These are phyloP conservation scores for Karstenula rhodostoma DNA, from an alignment of 2,329 filamentous ascomycete species.

Conservation along the genomic window DNA sequence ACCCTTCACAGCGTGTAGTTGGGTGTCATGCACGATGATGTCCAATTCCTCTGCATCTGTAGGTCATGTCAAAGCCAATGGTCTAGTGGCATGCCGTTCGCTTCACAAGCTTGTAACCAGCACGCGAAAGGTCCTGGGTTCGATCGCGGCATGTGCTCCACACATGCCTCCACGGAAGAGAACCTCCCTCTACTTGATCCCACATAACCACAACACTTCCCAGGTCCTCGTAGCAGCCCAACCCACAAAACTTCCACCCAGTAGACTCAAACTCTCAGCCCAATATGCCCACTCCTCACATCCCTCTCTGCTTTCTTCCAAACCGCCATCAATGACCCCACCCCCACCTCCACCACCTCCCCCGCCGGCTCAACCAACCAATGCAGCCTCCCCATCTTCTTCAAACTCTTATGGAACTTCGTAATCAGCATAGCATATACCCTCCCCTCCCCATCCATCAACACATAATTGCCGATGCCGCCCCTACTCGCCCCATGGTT, in stretches of 20 bases:
- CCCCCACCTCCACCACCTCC: slow-evolving; percentile 1
- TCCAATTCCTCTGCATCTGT: no score
- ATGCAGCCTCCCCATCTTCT: slow-evolving; percentile 9
- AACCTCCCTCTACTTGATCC: no score
- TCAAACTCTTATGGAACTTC: slow-evolving; percentile 2
- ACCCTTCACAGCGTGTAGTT: no score
- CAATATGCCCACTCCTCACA: background rate
- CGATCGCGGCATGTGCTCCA: background rate
- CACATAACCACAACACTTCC: no score
- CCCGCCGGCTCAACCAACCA: slow-evolving; percentile 1
- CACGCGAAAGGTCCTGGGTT: slow-evolving; percentile 4
- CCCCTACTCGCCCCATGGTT: background rate
- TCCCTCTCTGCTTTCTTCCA: slow-evolving; percentile 12
- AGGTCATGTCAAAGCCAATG: no score
- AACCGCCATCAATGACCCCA: slow-evolving; percentile 7
- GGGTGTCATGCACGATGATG: no score
- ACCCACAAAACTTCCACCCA: background rate
- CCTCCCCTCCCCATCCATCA: slow-evolving; percentile 1
- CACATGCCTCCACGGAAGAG: background rate
- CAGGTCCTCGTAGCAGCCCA: no score
- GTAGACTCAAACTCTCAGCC: background rate
- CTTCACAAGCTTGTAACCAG: background rate
- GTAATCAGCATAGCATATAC: slow-evolving; percentile 2
- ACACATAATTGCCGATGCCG: background rate
- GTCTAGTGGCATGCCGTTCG: background rate